These are phyloP conservation scores for Cutaneotrichosporon cyanovorans DNA, from an alignment of 1,284 basidiomycete genomes.

Conservation along the genomic window DNA sequence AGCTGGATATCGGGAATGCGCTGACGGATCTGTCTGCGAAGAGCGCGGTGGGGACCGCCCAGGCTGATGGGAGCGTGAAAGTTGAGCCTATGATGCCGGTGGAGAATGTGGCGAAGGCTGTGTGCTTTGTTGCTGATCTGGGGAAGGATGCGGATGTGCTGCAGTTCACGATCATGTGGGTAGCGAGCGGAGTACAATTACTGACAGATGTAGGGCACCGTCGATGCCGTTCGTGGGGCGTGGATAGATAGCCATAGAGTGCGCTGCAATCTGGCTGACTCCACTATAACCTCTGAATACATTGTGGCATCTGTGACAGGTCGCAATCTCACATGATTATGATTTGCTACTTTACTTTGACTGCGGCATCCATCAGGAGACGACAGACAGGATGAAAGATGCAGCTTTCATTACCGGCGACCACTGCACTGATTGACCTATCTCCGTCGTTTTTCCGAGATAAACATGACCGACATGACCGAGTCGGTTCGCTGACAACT, in stretches of 20 bases:
- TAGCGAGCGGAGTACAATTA: conserved; percentile 42
- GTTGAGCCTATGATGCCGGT: conserved; percentile 51
- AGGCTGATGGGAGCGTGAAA: conserved; percentile 58
- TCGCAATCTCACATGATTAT: no score
- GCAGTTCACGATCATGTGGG: conserved; percentile 42
- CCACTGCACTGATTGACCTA: no score
- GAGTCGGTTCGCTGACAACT: no score
- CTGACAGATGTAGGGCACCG: conserved; percentile 1
- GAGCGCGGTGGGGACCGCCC: conserved; percentile 51
- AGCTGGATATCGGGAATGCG: conserved; percentile 75
- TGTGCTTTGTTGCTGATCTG: conserved; percentile 62
- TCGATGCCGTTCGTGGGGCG: conserved; percentile 18
- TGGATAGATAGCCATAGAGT: conserved; percentile 2
- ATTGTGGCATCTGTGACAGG: no score
- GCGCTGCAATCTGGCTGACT: no score
- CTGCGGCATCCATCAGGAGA: no score
- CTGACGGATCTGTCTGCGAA: conserved; percentile 54
- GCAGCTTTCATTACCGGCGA: no score
- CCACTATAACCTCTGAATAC: no score
- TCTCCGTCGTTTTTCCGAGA: no score
- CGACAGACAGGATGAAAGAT: no score
- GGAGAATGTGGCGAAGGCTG: conserved; percentile 59
- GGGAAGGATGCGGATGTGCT: conserved; percentile 63
- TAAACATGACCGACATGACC: no score
- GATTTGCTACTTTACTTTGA: no score